Base-by-base conservation (phyloP, 2,329 filamentous ascomycete genomes). In the Talaromyces sp. region DNA sequence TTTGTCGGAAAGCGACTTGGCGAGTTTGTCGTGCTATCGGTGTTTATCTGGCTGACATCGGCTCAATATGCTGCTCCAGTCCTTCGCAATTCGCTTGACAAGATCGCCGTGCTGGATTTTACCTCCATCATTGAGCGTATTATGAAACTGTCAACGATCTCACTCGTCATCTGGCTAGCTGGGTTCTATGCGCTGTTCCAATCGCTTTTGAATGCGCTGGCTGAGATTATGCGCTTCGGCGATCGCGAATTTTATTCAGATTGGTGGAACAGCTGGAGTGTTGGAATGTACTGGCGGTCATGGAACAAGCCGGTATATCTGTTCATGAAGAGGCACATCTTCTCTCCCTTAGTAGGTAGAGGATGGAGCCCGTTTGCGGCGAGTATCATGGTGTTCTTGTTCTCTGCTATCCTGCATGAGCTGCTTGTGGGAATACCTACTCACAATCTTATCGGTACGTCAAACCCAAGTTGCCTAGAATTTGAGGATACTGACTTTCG, bases 261-360 rank as follows among this genome's bases (percentile, higher is more conserved):
- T 74, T 99, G 95, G 95, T 99, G 95, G 95, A 99, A 99, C 75
- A 92, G 89, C 69, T 88, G 89, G 63, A 93, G 89, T 69, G 83
- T 98, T 6, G 91, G 93, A 38, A 86, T 85, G 4, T 99, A 99
- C 81, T 97, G 94, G 94, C 88, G 93, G 25, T 91, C 90, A 0
- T 99, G 95, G 95, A 99, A 99, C 80, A 96, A 96, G 76, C 95
- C 95, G 0, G 94, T 99, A 5, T 96, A 96, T 74, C 89, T 93
- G 66, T 99, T 97, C 78, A 98, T 99, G 89, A 93, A 92, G 73
- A 85, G 95, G 43, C 95, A 99, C 76, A 88, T 99, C 61, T 98
- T 95, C 80, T 89, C 90, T 45, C 95, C 95, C 1, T 84, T 99
- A 68, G 84, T 96, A 36, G 92, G 91, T 0, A 86, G 95, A 56